Conservation (phyloP, 495 filamentous ascomycete species). For the Articulospora tetracladia region DNA sequence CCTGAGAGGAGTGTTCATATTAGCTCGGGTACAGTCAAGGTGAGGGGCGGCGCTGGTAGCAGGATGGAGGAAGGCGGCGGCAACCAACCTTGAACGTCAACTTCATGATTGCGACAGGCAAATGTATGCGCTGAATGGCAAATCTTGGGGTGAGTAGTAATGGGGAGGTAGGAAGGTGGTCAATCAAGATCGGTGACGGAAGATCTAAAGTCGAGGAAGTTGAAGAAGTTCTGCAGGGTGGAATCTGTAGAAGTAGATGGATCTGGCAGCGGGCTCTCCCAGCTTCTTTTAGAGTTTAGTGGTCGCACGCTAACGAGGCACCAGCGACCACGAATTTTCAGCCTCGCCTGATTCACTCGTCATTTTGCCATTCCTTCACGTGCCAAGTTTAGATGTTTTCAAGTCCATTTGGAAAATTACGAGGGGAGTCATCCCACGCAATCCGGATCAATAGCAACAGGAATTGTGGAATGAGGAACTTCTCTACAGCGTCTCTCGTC, state of each 20-base stretch:
- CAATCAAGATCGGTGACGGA: not conserved
- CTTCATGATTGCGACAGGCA: conserved; percentile 52
- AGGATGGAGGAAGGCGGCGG: conserved; percentile 5
- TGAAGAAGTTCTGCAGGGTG: not conserved
- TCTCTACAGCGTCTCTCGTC: not conserved
- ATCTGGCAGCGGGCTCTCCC: not conserved
- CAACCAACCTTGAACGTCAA: conserved; percentile 73
- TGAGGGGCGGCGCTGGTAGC: not conserved
- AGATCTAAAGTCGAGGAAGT: not conserved
- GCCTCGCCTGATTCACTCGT: too few species aligned
- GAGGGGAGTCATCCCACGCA: too few species aligned
- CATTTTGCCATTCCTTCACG: too few species aligned
- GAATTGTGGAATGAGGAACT: too few species aligned
- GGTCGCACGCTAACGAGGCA: too few species aligned
- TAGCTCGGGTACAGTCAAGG: conserved; percentile 25
- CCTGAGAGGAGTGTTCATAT: conserved; percentile 45
- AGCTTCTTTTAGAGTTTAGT: not conserved
- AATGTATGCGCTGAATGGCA: conserved; percentile 6
- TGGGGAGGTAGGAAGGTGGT: not conserved
- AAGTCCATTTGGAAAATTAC: too few species aligned
- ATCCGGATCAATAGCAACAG: too few species aligned
- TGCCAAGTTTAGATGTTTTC: too few species aligned
- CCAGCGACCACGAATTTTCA: too few species aligned
- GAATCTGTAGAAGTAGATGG: not conserved
- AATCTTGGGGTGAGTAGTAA: not conserved